Conservation (phyloP, 805 yeast species). For the Suhomyces xylopsoci region DNA sequence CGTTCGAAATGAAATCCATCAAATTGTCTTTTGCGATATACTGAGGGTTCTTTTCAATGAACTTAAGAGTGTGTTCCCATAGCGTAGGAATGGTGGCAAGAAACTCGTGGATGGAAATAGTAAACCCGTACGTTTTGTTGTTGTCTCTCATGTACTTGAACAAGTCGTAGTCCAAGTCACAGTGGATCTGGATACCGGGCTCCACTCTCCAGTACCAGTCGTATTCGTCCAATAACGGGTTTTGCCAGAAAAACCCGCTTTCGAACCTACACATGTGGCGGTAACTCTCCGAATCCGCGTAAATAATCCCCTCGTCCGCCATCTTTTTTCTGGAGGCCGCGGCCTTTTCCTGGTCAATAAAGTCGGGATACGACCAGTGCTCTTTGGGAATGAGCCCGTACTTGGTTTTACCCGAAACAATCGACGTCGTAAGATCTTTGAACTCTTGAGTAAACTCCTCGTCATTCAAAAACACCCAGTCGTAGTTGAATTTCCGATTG, state of each 20-base stretch:
- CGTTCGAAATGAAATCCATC: conserved; percentile 67
- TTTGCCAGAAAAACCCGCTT: conserved; percentile 84
- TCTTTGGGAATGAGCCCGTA: conserved; percentile 77
- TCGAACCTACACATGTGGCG: conserved; percentile 93
- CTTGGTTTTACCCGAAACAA: conserved; percentile 75
- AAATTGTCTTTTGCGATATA: conserved; percentile 59
- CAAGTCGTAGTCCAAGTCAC: conserved; percentile 86
- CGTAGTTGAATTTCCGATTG: conserved; percentile 76
- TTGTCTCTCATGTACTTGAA: conserved; percentile 74
- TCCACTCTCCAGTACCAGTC: conserved; percentile 96
- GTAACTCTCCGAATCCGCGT: conserved; percentile 72
- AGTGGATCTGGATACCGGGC: conserved; percentile 74
- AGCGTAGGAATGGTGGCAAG: conserved; percentile 80
- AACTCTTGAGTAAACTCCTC: conserved; percentile 83
- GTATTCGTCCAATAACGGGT: conserved; percentile 66
- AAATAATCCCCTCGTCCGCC: conserved; percentile 57
- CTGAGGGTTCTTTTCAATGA: conserved; percentile 58
- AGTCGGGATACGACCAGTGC: conserved; percentile 84
- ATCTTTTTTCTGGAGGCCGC: conserved; percentile 55
- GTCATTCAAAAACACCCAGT: conserved; percentile 94
- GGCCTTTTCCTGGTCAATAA: conserved; percentile 79
- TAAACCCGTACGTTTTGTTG: conserved; percentile 81
- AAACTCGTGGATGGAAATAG: conserved; percentile 79
- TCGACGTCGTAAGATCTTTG: conserved; percentile 60
- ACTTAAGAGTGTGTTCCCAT: conserved; percentile 74